phyloP scores from a whole-genome alignment of 2,329 filamentous ascomycete genomes.

The Drechslerella dactyloides region DNA sequence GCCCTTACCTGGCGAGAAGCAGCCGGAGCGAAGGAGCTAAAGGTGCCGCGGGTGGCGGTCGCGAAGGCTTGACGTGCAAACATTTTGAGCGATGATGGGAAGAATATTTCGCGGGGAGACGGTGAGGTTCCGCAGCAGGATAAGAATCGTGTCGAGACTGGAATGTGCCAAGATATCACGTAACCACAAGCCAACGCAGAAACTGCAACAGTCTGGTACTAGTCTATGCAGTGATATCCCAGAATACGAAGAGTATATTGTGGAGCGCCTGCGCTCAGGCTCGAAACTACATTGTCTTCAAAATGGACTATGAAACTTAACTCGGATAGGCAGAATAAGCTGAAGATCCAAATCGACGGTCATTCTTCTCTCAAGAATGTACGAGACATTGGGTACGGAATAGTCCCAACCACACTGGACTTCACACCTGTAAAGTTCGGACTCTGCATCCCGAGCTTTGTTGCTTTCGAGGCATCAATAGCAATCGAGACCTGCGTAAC shows the following conservation, averaged over 20 bases:
- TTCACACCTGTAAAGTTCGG: not conserved
- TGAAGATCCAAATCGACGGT: too few species aligned
- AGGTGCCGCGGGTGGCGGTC: slow-evolving; percentile 38
- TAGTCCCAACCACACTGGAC: not conserved
- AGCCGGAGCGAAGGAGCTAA: slow-evolving; percentile 28
- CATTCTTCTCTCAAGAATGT: too few species aligned
- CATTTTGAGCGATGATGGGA: slow-evolving; percentile 26
- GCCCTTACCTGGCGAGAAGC: slow-evolving; percentile 32
- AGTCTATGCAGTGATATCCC: too few species aligned
- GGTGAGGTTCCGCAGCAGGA: not conserved
- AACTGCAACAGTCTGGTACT: slow-evolving; percentile 21
- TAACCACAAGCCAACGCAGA: slow-evolving; percentile 39
- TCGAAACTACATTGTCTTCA: too few species aligned
- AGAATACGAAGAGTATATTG: too few species aligned
- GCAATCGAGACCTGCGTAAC: slow-evolving; percentile 3
- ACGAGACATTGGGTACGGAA: too few species aligned
- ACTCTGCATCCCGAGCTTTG: slow-evolving; percentile 2
- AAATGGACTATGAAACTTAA: too few species aligned
- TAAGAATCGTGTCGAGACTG: slow-evolving; percentile 15
- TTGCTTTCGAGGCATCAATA: slow-evolving; percentile 12
- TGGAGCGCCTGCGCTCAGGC: too few species aligned
- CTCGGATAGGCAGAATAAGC: too few species aligned
- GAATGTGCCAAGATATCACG: slow-evolving; percentile 15
- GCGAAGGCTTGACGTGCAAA: slow-evolving; percentile 41
- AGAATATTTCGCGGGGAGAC: not conserved